A percentile compares a stretch with the other conserved stretches of the same genome.
These are phyloP conservation scores for Apiospora arundinis DNA, from an alignment of 2,329 filamentous ascomycete species.

Conservation along the genomic window DNA sequence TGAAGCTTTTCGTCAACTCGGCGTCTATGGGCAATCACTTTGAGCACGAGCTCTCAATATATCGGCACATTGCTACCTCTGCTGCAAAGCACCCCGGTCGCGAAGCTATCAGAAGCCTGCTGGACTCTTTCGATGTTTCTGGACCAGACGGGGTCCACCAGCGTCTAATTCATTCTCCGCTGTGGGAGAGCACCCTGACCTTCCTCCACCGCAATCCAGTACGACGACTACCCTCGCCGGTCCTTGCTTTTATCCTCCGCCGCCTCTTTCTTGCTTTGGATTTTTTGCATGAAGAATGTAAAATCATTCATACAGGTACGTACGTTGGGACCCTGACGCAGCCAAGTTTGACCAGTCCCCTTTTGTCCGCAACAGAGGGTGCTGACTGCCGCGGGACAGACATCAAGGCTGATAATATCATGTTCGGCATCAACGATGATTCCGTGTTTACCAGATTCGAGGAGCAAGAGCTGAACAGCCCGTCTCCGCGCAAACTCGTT, in stretches of 20 bases:
- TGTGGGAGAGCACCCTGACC: conserved; percentile 48
- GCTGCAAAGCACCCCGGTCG: conserved; percentile 41
- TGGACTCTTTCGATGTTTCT: conserved; percentile 46
- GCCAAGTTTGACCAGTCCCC: background rate
- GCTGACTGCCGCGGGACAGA: conserved; percentile 35
- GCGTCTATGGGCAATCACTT: conserved; percentile 33
- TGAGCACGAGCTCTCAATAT: conserved; percentile 49
- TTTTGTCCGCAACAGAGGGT: background rate
- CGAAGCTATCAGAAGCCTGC: conserved; percentile 38
- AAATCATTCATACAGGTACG: conserved; percentile 54
- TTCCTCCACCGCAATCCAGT: conserved; percentile 49
- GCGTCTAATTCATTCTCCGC: conserved; percentile 47
- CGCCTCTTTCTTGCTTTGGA: conserved; percentile 51
- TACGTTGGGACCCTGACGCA: conserved; percentile 32
- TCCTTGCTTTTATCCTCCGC: conserved; percentile 44
- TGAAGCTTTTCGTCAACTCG: conserved; percentile 41
- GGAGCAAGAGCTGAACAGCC: conserved; percentile 46
- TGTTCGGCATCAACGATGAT: conserved; percentile 49
- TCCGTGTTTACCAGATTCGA: conserved; percentile 48
- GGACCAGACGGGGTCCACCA: conserved; percentile 44
- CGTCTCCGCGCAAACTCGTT: conserved; percentile 49
- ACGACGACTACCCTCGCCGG: conserved; percentile 41
- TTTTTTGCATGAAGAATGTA: conserved; percentile 52
- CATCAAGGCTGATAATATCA: conserved; percentile 55
- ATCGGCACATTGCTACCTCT: conserved; percentile 43